Evolutionary conservation across 169 alveolate genomes (phyloP), one percentile per base, ranked within the genome.

Genomic region (Plasmodium inui): DNA sequence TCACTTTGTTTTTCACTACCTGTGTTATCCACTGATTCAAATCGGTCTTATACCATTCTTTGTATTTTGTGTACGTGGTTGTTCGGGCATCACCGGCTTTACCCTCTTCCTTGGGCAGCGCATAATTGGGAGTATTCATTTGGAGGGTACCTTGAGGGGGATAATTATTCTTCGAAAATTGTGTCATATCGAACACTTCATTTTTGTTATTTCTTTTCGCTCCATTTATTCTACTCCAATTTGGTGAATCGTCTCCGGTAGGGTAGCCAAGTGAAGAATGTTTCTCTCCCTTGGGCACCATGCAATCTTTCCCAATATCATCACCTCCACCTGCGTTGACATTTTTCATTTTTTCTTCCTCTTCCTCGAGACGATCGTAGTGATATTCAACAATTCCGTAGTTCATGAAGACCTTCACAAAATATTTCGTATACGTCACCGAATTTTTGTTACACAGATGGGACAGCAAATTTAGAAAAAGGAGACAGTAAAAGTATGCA

Each of bases 401-500:
- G 84, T 78, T 91, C 28, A 71, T 30, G 46, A 91, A 91, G 9
- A 82, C 84, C 14, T 82, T 81, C 53, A 82, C 57, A 81, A 91
- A 91, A 91, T 81, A 91, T 78, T 91, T 80, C 34, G 57, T 46
- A 91, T 91, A 82, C 67, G 92, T 46, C 6, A 30, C 26, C n/a
- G 92, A 91, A 82, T 91, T 91, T 91, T 91, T 91, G 67, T 91
- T 91, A 82, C 76, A 91, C 61, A 81, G 57, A 41, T 72, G 57
- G 22, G 95, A 81, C 55, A 91, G 44, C 73, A 91, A 91, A 53
- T 91, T 91, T 83, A 91, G 78, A 82, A 91, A 91, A 50, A 72
- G 32, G 44, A 91, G 83, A 44, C 44, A 34, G 83, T 81, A 91
- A 78, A 91, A 91, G 83, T 91, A 91, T 3, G 46, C 95, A 55